Conservation (phyloP, 2,329 filamentous ascomycete genomes). For the Cyanodermella asteris region DNA sequence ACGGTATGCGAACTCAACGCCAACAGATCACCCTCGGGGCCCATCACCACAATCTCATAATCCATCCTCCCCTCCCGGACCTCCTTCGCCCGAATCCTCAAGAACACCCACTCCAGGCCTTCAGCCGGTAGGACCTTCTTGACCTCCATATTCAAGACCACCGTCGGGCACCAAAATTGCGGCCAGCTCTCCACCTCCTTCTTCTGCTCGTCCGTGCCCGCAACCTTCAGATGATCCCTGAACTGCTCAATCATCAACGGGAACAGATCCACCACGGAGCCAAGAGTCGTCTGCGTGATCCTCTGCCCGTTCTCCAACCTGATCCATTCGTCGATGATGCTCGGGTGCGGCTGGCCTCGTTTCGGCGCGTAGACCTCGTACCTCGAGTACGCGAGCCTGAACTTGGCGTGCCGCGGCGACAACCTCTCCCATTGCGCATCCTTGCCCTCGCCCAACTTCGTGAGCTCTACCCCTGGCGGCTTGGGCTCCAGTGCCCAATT, state of each 20-base stretch:
- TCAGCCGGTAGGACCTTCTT: conserved; percentile 48
- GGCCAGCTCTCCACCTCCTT: conserved; percentile 12
- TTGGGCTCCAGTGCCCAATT: conserved; percentile 29
- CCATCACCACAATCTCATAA: conserved; percentile 45
- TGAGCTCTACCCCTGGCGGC: conserved; percentile 19
- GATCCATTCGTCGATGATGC: conserved; percentile 43
- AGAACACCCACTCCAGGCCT: conserved; percentile 52
- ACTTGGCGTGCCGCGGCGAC: conserved; percentile 13
- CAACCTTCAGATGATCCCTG: too few relatives aligned
- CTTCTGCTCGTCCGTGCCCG: conserved; percentile 13
- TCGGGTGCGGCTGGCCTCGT: conserved; percentile 17
- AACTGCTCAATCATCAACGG: conserved; percentile 39
- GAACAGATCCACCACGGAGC: conserved; percentile 46
- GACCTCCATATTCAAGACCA: conserved; percentile 53
- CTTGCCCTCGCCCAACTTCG: conserved; percentile 19
- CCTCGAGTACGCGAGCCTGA: conserved; percentile 27
- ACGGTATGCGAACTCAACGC: too few relatives aligned
- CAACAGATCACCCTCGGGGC: conserved; percentile 41
- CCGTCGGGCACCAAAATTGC: conserved; percentile 53
- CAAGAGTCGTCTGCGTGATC: conserved; percentile 43
- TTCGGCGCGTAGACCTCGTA: conserved; percentile 31
- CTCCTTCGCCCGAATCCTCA: conserved; percentile 41
- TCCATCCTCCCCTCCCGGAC: conserved; percentile 54
- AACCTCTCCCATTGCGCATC: conserved; percentile 27
- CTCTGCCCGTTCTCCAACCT: conserved; percentile 34